Conservation (phyloP, 768 basidiomycete genomes). For the Amanita molliuscula region DNA sequence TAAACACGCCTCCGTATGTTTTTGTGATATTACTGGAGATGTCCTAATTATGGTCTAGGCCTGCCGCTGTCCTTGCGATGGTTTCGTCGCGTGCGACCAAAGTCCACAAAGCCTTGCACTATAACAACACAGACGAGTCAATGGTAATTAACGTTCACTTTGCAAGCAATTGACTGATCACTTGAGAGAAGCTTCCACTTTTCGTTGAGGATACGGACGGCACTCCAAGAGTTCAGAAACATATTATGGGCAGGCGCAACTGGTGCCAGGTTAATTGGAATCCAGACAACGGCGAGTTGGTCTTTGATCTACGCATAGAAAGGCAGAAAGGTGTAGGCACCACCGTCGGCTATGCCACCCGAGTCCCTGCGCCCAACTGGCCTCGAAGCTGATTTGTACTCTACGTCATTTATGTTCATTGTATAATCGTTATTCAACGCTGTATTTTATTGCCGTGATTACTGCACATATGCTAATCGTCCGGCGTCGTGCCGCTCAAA, state of each 20-base stretch:
- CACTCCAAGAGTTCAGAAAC: slow-evolving; percentile 60
- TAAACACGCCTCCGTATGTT: slow-evolving; percentile 79
- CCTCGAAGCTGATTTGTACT: slow-evolving; percentile 1
- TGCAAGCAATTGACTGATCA: neutral
- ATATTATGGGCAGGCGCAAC: slow-evolving; percentile 83
- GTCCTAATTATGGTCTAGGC: slow-evolving; percentile 30
- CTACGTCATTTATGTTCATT: too few relatives aligned
- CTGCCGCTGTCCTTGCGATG: slow-evolving; percentile 63
- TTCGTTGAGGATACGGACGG: slow-evolving; percentile 76
- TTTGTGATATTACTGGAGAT: neutral
- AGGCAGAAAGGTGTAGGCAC: slow-evolving; percentile 72
- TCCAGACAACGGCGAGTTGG: slow-evolving; percentile 44
- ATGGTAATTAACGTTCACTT: slow-evolving; percentile 42
- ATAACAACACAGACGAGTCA: slow-evolving; percentile 73
- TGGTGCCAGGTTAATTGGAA: slow-evolving; percentile 72
- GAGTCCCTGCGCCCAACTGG: slow-evolving; percentile 17
- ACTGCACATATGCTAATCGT: too few relatives aligned
- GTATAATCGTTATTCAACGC: too few relatives aligned
- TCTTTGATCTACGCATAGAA: slow-evolving; percentile 83
- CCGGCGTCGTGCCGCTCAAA: neutral
- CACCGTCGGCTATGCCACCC: slow-evolving; percentile 39
- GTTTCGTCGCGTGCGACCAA: slow-evolving; percentile 75
- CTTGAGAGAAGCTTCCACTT: slow-evolving; percentile 47
- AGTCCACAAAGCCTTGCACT: slow-evolving; percentile 79
- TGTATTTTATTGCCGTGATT: too few relatives aligned